Base-by-base conservation (phyloP, 495 filamentous ascomycete genomes). In the Lentithecium fluviatile region DNA sequence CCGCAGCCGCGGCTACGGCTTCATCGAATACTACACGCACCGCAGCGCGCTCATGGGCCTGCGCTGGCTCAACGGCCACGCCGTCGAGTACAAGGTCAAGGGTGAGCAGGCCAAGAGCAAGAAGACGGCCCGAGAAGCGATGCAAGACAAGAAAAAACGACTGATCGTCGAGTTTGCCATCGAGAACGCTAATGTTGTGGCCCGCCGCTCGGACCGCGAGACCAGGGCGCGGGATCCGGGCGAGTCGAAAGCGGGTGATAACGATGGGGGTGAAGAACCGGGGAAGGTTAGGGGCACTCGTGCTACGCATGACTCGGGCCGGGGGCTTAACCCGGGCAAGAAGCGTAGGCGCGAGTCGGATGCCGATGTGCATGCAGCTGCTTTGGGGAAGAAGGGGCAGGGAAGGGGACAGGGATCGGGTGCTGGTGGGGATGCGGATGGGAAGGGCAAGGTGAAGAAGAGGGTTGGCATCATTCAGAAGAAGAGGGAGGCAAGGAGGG, bases 151-250 rank as follows among this genome's bases (percentile, higher is more conserved):
- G 70, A 88, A 85, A 72, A 89, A 88, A 73, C 79, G 92, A 13
- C 73, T 97, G 48, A 89, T 99, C 72, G 93, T 92, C 36, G 94
- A 99, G 71, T 99, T 99, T 76, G 93, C 94, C 12, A 96, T 99
- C 70, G 94, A 99, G 74, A 99, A 99, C 66, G 91, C 90, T 6
- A 90, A 96, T 67, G 94, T 99, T 4, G 88, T 99, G 36, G 78
- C 81, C 57, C 79, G 94, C 56, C 77, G 94, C 23, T 84, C 80
- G 62, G 88, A 92, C 60, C 78, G 79, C 21, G 87, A 95, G 70
- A 78, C 77, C 49, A 91, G 84, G 71, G 77, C 79, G 17, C 70
- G 80, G 40, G 73, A 80, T 56, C 70, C 55, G 10, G 29, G 4
- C 4, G 4, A 3, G 29, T 32, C 29, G 59, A 66, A 61, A 52